A percentile compares a stretch with the other conserved stretches of the same genome.
Conservation (phyloP, 2,329 filamentous ascomycete species). For the Aspergillus clavatus region DNA sequence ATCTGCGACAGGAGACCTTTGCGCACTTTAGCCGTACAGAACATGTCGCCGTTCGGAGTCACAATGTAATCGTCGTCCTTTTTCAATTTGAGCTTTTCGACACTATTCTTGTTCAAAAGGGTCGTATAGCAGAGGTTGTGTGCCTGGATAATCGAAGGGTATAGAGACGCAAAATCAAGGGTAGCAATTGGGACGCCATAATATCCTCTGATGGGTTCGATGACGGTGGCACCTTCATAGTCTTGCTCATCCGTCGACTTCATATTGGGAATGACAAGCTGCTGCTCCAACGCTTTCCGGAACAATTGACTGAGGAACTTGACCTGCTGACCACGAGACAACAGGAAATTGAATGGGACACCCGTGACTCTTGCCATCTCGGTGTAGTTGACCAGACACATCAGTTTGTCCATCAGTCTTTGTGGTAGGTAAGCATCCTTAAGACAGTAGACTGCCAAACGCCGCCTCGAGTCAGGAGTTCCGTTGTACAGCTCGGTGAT, state of each 20-base stretch:
- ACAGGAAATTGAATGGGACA: slow-evolving; percentile 91
- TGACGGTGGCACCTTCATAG: slow-evolving; percentile 96
- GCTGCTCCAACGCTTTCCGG: slow-evolving; percentile 87
- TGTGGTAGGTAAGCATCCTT: slow-evolving; percentile 97
- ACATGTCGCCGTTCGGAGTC: slow-evolving; percentile 90
- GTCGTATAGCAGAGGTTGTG: slow-evolving; percentile 99
- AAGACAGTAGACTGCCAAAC: slow-evolving; percentile 89
- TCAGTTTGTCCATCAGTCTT: slow-evolving; percentile 91
- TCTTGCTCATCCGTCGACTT: slow-evolving; percentile 73
- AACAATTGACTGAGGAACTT: slow-evolving; percentile 98
- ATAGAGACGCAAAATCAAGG: slow-evolving; percentile 96
- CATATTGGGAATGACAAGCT: slow-evolving; percentile 88
- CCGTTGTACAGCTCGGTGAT: slow-evolving; percentile 98
- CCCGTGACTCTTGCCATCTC: slow-evolving; percentile 99
- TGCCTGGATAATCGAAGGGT: slow-evolving; percentile 97
- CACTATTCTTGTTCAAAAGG: slow-evolving; percentile 69
- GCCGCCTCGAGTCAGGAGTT: slow-evolving; percentile 83
- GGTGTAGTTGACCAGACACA: slow-evolving; percentile 97
- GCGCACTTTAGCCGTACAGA: slow-evolving; percentile 79
- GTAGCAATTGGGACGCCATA: slow-evolving; percentile 95
- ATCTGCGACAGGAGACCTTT: slow-evolving; percentile 94
- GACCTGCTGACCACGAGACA: slow-evolving; percentile 90
- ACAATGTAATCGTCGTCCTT: slow-evolving; percentile 96
- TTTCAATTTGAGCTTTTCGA: slow-evolving; percentile 70
- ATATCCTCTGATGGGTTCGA: slow-evolving; percentile 88